Evolutionary conservation across 139 green algal genomes (phyloP).

Genomic region (Tetraselmis chui): DNA sequence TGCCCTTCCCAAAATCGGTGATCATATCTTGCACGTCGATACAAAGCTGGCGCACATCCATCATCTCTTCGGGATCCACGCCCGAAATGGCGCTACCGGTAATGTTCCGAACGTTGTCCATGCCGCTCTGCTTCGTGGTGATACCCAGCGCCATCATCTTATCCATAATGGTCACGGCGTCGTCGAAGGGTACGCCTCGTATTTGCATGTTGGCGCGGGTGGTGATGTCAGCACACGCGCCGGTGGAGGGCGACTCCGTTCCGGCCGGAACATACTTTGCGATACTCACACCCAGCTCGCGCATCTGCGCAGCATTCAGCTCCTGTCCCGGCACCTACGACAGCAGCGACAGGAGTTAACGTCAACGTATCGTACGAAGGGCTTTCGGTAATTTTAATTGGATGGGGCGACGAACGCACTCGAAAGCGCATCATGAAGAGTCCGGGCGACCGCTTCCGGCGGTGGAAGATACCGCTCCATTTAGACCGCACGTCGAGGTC

Average conservation of each 20-base stretch:
- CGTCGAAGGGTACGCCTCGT: constrained; percentile 73
- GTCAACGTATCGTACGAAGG: background rate
- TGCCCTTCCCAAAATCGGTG: constrained; percentile 60
- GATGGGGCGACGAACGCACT: background rate
- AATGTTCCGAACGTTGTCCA: constrained; percentile 98
- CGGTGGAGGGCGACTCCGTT: constrained; percentile 42
- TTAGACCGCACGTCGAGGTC: constrained; percentile 94
- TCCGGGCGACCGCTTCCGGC: constrained; percentile 80
- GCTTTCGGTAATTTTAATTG: background rate
- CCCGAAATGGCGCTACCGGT: constrained; percentile 75
- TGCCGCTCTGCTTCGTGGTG: constrained; percentile 76
- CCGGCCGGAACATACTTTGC: constrained; percentile 52
- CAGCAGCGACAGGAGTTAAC: background rate
- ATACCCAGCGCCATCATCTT: constrained; percentile 48
- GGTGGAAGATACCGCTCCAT: constrained; percentile 96
- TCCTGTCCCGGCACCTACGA: constrained; percentile 85
- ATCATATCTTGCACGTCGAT: constrained; percentile 48
- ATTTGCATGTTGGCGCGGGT: constrained; percentile 95
- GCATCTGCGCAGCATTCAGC: constrained; percentile 67
- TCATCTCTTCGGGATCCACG: constrained; percentile 88
- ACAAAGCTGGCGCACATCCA: constrained; percentile 69
- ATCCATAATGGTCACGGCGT: constrained; percentile 15
- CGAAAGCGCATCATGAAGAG: constrained; percentile 96
- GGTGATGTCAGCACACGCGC: constrained; percentile 87
- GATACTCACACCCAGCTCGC: constrained; percentile 58